Conservation (phyloP, 306 rosid genomes). For the Prunus persica region DNA sequence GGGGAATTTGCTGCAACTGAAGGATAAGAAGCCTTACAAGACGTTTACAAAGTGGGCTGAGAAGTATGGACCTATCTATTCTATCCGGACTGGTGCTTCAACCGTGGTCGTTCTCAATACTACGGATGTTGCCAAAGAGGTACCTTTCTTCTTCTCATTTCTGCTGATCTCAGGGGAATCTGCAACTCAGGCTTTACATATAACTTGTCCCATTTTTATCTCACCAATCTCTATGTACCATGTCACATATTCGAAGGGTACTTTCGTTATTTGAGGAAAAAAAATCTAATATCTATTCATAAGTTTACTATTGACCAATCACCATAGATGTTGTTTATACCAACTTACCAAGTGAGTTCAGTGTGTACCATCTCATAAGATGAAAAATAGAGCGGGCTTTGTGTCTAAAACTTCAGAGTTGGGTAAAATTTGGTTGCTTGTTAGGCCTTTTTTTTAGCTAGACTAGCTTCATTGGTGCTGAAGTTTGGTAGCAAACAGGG, state of each 20-base stretch:
- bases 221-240: background rate
- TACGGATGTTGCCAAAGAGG: slow-evolving; percentile 73
- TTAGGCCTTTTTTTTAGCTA: background rate
- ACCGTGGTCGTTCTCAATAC: slow-evolving; percentile 78
- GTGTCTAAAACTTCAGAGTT: background rate
- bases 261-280: background rate
- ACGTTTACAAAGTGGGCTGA: slow-evolving; percentile 73
- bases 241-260: background rate
- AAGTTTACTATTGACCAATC: background rate
- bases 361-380: background rate
- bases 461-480: background rate
- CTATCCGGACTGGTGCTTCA: slow-evolving; percentile 81
- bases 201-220: background rate
- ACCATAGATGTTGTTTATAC: background rate
- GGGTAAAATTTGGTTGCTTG: background rate
- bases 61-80: slow-evolving; percentile 68
- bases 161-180: background rate
- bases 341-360: background rate
- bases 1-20: slow-evolving; percentile 85
- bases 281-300: background rate
- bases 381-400: background rate
- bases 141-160: background rate
- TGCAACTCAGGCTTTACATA: background rate
- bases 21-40: slow-evolving; percentile 92
- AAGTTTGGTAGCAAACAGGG: background rate